Conservation (phyloP, 441 rosid species). For the Breynia disticha region DNA sequence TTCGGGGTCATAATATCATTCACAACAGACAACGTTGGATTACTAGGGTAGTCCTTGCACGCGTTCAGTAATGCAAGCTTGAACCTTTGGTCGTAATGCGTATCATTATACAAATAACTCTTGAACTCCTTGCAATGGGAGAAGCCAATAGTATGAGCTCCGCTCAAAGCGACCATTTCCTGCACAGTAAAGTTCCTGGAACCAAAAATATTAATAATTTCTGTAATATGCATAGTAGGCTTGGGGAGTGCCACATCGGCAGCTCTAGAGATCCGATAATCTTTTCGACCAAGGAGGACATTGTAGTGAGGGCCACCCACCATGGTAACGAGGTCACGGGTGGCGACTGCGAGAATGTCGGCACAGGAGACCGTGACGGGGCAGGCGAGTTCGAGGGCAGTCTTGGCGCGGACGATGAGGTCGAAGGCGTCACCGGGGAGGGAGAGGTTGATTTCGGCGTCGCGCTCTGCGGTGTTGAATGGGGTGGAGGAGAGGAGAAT, state of each 20-base stretch:
- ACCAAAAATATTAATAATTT: constrained; percentile 31
- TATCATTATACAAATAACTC: constrained; percentile 24
- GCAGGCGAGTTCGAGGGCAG: constrained; percentile 56
- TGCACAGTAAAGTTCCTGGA: constrained; percentile 31
- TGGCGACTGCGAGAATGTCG: constrained; percentile 51
- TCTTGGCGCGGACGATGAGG: constrained; percentile 43
- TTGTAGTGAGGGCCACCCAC: constrained; percentile 55
- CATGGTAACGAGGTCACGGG: constrained; percentile 54
- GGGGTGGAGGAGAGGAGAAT: constrained; percentile 50
- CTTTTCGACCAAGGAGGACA: constrained; percentile 49
- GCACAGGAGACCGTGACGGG: constrained; percentile 58
- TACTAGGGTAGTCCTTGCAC: constrained; percentile 42
- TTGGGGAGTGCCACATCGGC: constrained; percentile 32
- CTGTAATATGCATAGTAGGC: constrained; percentile 29
- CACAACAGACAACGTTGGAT: constrained; percentile 48
- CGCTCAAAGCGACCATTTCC: constrained; percentile 58
- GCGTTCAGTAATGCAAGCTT: constrained; percentile 34
- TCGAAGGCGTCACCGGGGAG: constrained; percentile 78
- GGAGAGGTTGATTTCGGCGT: constrained; percentile 52
- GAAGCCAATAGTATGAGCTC: constrained; percentile 79
- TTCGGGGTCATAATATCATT: constrained; percentile 61
- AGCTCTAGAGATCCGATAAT: constrained; percentile 33
- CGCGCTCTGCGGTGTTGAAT: constrained; percentile 54
- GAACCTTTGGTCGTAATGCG: constrained; percentile 21
- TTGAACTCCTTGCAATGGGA: constrained; percentile 66